These are phyloP conservation scores for Hemileccinum impolitum DNA, from an alignment of 768 basidiomycete genomes.

Conservation along the genomic window DNA sequence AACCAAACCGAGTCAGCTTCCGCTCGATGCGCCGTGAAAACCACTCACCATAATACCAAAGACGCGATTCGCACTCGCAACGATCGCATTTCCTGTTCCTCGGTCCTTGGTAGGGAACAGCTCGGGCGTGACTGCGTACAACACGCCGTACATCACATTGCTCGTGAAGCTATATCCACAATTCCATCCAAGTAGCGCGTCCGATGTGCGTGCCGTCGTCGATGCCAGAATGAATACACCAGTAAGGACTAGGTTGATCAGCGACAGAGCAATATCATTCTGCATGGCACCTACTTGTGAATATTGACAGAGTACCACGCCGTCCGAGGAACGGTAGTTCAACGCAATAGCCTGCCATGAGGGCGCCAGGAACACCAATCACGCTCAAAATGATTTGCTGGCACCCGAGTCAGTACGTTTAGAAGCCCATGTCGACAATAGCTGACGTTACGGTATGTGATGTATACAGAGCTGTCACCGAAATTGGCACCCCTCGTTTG, in stretches of 20 bases:
- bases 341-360: constrained; percentile 52
- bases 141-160: constrained; percentile 55
- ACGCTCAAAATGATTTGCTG: constrained; percentile 57
- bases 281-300: constrained; percentile 37
- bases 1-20: not conserved
- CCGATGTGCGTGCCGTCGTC: constrained; percentile 53
- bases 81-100: constrained; percentile 56
- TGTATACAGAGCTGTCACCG: constrained; percentile 65
- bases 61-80: constrained; percentile 49
- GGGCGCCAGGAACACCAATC: constrained; percentile 54
- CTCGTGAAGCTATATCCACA: constrained; percentile 55
- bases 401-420: constrained; percentile 4
- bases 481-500: constrained; percentile 64
- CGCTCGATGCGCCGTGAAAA: not conserved
- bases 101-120: constrained; percentile 52
- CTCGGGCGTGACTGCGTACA: constrained; percentile 44
- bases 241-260: constrained; percentile 38
- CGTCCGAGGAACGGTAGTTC: constrained; percentile 50
- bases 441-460: constrained; percentile 68
- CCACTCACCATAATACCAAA: constrained; percentile 55
- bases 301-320: constrained; percentile 49
- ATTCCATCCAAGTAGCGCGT: constrained; percentile 54
- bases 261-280: not conserved
- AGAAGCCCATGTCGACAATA: not conserved
- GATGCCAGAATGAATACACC: constrained; percentile 56